phyloP scores from a whole-genome alignment of 352 stramenopile species.

The Bremia lactucae region DNA sequence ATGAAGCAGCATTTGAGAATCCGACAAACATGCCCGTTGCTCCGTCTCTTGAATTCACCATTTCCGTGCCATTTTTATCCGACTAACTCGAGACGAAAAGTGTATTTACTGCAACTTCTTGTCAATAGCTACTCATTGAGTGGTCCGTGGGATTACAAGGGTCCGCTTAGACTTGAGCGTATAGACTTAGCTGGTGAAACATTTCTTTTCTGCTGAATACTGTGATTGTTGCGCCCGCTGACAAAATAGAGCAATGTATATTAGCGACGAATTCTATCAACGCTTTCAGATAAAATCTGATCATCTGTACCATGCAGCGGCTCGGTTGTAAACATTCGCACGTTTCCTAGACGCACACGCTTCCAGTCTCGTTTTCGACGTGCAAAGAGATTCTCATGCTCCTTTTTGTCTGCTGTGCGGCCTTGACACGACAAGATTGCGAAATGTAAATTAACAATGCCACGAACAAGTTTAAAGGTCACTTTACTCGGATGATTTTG shows the following conservation, averaged over 20 bases:
- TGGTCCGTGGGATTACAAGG: conserved; percentile 3
- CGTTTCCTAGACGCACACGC: conserved; percentile 47
- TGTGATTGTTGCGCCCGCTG: conserved; percentile 53
- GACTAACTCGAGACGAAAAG: conserved; percentile 33
- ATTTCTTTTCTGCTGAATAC: conserved; percentile 68
- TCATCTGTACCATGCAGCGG: conserved; percentile 41
- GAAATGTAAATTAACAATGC: conserved; percentile 1
- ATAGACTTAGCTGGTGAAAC: conserved; percentile 67
- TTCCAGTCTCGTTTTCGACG: conserved; percentile 66
- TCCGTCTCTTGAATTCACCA: conserved; percentile 74
- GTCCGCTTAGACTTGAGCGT: conserved; percentile 41
- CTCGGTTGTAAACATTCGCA: conserved; percentile 67
- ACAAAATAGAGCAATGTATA: conserved; percentile 18
- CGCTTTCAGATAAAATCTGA: too few relatives aligned
- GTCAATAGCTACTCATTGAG: conserved; percentile 12
- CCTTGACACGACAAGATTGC: conserved; percentile 14
- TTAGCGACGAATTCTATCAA: conserved; percentile 9
- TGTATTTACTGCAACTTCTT: conserved; percentile 10
- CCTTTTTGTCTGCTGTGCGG: conserved; percentile 55
- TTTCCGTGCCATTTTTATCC: conserved; percentile 56
- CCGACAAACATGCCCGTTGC: conserved; percentile 34
- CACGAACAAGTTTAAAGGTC: not conserved
- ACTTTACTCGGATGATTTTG: conserved; percentile 46
- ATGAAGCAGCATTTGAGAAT: conserved; percentile 53
- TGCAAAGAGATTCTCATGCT: conserved; percentile 70